phyloP scores from a whole-genome alignment of 306 rosid species.

The Hippophae rhamnoides region DNA sequence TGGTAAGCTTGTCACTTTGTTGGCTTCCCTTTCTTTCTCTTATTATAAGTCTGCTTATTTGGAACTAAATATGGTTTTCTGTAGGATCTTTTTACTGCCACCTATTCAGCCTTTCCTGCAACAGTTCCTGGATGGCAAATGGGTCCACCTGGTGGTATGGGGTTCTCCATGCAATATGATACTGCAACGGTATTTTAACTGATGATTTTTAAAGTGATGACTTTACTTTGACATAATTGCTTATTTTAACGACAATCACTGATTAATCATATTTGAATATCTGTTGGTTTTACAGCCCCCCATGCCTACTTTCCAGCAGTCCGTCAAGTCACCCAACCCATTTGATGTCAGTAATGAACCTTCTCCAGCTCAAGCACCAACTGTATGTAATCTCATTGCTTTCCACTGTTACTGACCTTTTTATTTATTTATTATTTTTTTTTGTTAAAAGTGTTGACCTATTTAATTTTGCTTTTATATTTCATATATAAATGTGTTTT shows the following conservation, averaged over 20 bases:
- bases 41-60: conserved; percentile 14
- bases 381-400: conserved; percentile 36
- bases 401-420: background rate
- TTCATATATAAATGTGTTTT: background rate
- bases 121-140: conserved; percentile 69
- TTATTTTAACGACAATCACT: too few species aligned
- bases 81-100: conserved; percentile 67
- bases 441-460: background rate
- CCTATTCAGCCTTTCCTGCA: conserved; percentile 46
- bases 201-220: conserved; percentile 6
- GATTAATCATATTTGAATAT: background rate
- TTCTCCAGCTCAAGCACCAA: conserved; percentile 43
- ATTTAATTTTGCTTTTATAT: background rate
- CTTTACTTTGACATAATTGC: conserved; percentile 12
- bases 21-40: conserved; percentile 3
- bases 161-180: conserved; percentile 50
- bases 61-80: conserved; percentile 18
- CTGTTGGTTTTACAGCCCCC: conserved; percentile 51
- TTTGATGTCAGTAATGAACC: conserved; percentile 56
- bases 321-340: conserved; percentile 62
- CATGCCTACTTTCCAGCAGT: conserved; percentile 40
- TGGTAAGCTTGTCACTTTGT: conserved; percentile 30
- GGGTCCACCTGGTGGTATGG: conserved; percentile 65
- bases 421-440: too few species aligned
- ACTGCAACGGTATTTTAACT: conserved; percentile 41